Evolutionary conservation across 768 basidiomycete species (phyloP), one percentile per base, ranked within the genome.

Genomic region (Suillus decipiens): DNA sequence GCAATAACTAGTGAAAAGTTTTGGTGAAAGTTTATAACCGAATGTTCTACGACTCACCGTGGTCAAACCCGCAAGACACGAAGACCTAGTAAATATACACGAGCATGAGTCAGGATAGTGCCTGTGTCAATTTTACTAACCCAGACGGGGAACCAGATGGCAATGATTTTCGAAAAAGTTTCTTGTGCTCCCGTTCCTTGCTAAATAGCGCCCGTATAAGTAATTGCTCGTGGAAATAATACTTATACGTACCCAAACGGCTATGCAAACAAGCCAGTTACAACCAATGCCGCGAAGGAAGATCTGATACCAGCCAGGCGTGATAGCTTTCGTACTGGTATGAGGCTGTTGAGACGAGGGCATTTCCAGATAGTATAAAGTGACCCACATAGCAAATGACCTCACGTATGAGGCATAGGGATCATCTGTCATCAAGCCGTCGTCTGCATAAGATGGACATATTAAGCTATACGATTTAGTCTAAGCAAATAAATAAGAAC

Each of bases 91-190:
- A 7, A 14, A 62, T 6, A 50, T 56, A 41, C 9, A 50, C 33
- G 22, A 63, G 53, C 9, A 50, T 36, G 22, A 63, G 53, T 31
- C 11, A 47, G 34, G 47, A 55, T 42, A 31, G 45, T 56, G 53
- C 34, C 51, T 28, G 39, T 5, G 3, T 47, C 47, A 56, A 56
- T 22, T 34, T 17, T 24, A 68, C 80, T 43, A 67, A 87, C 87
- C 87, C 88, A 90, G 63, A 90, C 89, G 7, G 89, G 89, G 61
- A 90, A 83, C 89, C 89, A 90, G 55, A 84, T 79, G 0, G 85
- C 84, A 62, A 86, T 76, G 43, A 90, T 79, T 82, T 91, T 91
- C 8, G 89, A 91, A 11, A 86, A 69, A 1, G 88, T 89, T 8
- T 91, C 89, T 48, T 73, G 83, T 14, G 89, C 86, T 17, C 82